phyloP scores from a whole-genome alignment of 2,329 filamentous ascomycete species.

The Sclerotinia subarctica region DNA sequence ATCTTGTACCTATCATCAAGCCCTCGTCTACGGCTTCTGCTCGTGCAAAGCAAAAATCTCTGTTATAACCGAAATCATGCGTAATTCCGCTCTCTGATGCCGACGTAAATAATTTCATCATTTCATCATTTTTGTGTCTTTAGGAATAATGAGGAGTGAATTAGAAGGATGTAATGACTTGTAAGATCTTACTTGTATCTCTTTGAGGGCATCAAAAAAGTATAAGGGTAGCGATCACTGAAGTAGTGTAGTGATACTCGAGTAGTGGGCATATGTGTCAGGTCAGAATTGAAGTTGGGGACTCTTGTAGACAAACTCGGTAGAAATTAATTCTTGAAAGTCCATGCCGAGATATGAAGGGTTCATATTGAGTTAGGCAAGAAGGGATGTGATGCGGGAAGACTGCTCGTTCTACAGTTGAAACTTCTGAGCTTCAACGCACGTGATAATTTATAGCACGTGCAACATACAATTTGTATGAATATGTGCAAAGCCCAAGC shows the following conservation, averaged over 20 bases:
- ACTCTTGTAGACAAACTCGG: not conserved
- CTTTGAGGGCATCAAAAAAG: not conserved
- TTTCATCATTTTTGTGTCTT: no score
- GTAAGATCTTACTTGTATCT: no score
- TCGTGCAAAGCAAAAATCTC: not conserved
- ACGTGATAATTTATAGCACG: no score
- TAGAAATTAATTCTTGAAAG: not conserved
- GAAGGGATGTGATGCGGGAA: no score
- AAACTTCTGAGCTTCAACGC: no score
- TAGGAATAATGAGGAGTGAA: no score
- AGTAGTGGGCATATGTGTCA: not conserved
- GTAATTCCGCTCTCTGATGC: not conserved
- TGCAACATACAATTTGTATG: no score
- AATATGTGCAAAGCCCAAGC: no score
- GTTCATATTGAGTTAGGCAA: not conserved
- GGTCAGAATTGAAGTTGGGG: not conserved
- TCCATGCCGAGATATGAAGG: not conserved
- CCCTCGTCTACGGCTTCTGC: rapidly evolving
- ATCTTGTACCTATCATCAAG: rapidly evolving
- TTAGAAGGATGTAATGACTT: no score
- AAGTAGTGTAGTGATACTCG: not conserved
- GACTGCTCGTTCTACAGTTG: not conserved
- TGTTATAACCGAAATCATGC: not conserved
- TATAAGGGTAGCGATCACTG: not conserved
- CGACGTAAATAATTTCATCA: no score